A percentile compares a stretch with the other conserved stretches of the same genome.
Evolutionary conservation across 2,329 filamentous ascomycete genomes (phyloP).

Genomic region (Chaetomium sp.): DNA sequence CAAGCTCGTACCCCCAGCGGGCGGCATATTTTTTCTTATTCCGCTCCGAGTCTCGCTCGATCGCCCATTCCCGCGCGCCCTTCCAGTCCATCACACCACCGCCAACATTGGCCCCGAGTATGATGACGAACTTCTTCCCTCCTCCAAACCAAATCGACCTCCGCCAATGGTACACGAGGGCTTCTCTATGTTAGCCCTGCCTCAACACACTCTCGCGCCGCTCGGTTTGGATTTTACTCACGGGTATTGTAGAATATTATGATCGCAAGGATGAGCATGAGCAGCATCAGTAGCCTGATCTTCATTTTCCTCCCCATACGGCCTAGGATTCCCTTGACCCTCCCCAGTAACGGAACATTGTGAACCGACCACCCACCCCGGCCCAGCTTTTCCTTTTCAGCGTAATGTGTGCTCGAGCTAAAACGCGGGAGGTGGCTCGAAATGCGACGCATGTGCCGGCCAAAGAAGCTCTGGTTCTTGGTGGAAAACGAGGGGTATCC

Average conservation of each 20-base stretch:
- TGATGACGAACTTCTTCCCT: constrained; percentile 86
- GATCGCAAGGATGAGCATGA: constrained; percentile 55
- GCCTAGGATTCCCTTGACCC: constrained; percentile 39
- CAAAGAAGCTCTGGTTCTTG: constrained; percentile 81
- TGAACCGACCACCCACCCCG: constrained; percentile 49
- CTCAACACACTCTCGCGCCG: too few relatives aligned
- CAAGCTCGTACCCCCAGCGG: constrained; percentile 89
- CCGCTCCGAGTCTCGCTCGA: constrained; percentile 89
- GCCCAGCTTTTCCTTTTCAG: constrained; percentile 71
- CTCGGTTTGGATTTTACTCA: constrained; percentile 42
- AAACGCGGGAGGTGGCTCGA: constrained; percentile 75
- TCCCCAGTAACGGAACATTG: constrained; percentile 41
- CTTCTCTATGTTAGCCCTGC: constrained; percentile 31
- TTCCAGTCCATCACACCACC: constrained; percentile 99
- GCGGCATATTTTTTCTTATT: constrained; percentile 89
- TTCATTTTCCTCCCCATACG: constrained; percentile 60
- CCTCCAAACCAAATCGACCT: constrained; percentile 68
- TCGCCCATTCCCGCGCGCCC: constrained; percentile 93
- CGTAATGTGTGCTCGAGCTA: constrained; percentile 49
- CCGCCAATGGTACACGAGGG: constrained; percentile 58
- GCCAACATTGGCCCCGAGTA: constrained; percentile 87
- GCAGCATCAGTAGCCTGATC: constrained; percentile 52
- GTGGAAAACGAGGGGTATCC: constrained; percentile 75
- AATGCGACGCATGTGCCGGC: constrained; percentile 72
- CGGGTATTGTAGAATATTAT: constrained; percentile 66